phyloP scores from a whole-genome alignment of 345 rosid genomes.

The Arabidopsis arenosa region DNA sequence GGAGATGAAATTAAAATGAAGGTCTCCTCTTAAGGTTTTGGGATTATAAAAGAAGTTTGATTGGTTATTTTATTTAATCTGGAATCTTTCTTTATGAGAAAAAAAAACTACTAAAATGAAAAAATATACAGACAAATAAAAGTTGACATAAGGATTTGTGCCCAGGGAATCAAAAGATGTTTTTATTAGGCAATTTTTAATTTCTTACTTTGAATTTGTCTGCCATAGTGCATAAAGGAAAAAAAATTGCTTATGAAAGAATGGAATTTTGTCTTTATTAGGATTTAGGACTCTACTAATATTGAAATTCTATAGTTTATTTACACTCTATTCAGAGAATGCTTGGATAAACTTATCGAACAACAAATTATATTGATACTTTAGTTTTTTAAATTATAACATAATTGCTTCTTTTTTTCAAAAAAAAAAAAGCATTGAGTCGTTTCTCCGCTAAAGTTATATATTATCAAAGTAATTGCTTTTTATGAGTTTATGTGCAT shows the following conservation, averaged over 20 bases:
- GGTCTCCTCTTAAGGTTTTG: slow-evolving; percentile 38
- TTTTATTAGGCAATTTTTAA: slow-evolving; percentile 43
- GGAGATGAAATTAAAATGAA: slow-evolving; percentile 17
- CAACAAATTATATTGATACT: slow-evolving; percentile 35
- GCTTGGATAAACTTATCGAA: slow-evolving; percentile 5
- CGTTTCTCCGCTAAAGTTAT: slow-evolving; percentile 8
- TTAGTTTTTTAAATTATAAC: slow-evolving; percentile 7
- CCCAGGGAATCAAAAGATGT: slow-evolving; percentile 48
- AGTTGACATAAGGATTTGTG: slow-evolving; percentile 46
- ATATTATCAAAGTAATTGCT: slow-evolving; percentile 16
- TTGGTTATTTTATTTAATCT: slow-evolving; percentile 35
- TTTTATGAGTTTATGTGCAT: slow-evolving; percentile 28
- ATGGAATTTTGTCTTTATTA: slow-evolving; percentile 34
- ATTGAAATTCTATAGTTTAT: background rate
- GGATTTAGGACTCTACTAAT: background rate
- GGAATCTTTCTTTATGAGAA: slow-evolving; percentile 44
- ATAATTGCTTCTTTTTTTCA: slow-evolving; percentile 16
- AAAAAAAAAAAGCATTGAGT: background rate
- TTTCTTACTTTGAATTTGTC: slow-evolving; percentile 46
- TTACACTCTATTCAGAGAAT: slow-evolving; percentile 13
- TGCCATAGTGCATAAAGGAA: slow-evolving; percentile 42
- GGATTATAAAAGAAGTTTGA: slow-evolving; percentile 48
- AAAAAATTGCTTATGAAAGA: background rate
- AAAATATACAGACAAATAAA: slow-evolving; percentile 31
- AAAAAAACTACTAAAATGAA: background rate